Percentiles rank a stretch among this genome's conserved stretches.
phyloP scores from a whole-genome alignment of 1,284 basidiomycete species.

The Microbotryum intermedium region DNA sequence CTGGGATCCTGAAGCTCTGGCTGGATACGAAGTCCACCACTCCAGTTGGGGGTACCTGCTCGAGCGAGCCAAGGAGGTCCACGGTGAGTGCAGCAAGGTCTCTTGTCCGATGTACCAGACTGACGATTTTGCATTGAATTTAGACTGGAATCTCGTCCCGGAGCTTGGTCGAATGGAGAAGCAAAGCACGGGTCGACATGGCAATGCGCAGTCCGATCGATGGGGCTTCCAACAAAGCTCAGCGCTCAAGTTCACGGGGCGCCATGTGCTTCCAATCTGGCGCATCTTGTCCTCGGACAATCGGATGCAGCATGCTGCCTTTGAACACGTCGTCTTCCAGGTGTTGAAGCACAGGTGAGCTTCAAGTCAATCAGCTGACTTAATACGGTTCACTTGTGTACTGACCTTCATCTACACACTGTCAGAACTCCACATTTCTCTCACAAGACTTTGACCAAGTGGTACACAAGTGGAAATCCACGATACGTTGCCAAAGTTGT shows the following conservation, averaged over 20 bases:
- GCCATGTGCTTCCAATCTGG: conserved; percentile 90
- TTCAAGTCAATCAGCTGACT: background rate
- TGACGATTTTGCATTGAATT: background rate
- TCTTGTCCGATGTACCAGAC: background rate
- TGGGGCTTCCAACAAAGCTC: conserved; percentile 72
- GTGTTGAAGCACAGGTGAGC: conserved; percentile 60
- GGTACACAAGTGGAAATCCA: conserved; percentile 58
- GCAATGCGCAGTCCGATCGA: conserved; percentile 45
- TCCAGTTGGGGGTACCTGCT: conserved; percentile 84
- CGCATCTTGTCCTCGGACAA: conserved; percentile 81
- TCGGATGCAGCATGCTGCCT: conserved; percentile 68
- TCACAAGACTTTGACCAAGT: conserved; percentile 55
- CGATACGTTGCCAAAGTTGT: conserved; percentile 52
- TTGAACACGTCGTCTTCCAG: conserved; percentile 83
- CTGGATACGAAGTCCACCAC: conserved; percentile 85
- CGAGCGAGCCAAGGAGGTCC: conserved; percentile 49
- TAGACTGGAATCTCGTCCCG: conserved; percentile 38
- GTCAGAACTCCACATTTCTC: conserved; percentile 68
- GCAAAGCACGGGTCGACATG: conserved; percentile 26
- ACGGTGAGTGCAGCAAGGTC: conserved; percentile 1
- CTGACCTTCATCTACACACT: background rate
- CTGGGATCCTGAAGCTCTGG: conserved; percentile 82
- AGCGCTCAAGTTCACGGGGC: conserved; percentile 72
- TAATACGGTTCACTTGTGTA: no score
- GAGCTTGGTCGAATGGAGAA: conserved; percentile 39